A percentile compares a stretch with the other conserved stretches of the same genome.
These are phyloP conservation scores for Porphyrellus cyaneotinctus DNA, from an alignment of 768 basidiomycete genomes.

Conservation along the genomic window DNA sequence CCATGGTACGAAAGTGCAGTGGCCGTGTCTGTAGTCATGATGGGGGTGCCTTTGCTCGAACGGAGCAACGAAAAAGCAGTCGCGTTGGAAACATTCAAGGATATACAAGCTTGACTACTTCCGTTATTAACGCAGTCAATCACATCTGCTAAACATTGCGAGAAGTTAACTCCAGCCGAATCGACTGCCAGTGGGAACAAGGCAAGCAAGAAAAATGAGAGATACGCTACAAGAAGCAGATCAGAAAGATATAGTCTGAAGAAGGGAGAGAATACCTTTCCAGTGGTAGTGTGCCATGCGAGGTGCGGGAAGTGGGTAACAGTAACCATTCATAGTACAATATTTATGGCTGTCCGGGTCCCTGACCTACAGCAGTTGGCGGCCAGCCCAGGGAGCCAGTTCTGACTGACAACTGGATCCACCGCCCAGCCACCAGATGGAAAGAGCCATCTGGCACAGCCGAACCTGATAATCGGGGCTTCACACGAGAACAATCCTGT, in stretches of 20 bases:
- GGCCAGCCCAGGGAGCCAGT: too few species aligned
- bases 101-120: background rate
- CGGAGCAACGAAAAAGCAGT: constrained; percentile 15
- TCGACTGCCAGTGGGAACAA: background rate
- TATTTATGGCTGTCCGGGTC: too few species aligned
- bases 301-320: background rate
- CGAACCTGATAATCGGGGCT: too few species aligned
- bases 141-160: constrained; percentile 12
- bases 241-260: background rate
- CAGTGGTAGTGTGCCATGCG: constrained; percentile 1
- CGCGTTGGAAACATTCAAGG: background rate
- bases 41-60: constrained; percentile 2
- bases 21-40: background rate
- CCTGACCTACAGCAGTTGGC: too few species aligned
- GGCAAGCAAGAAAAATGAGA: background rate
- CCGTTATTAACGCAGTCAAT: background rate
- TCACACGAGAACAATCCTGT: too few species aligned
- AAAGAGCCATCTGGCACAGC: too few species aligned
- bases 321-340: too few species aligned
- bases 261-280: constrained; percentile 3
- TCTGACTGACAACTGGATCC: too few species aligned
- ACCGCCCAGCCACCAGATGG: too few species aligned
- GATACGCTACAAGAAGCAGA: background rate
- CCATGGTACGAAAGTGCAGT: constrained; percentile 9
- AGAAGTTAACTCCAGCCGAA: constrained; percentile 5